A percentile compares a stretch with the other conserved stretches of the same genome.
Evolutionary conservation across 202 grass and related monocot species (phyloP).

Genomic region (Carex arenaria): DNA sequence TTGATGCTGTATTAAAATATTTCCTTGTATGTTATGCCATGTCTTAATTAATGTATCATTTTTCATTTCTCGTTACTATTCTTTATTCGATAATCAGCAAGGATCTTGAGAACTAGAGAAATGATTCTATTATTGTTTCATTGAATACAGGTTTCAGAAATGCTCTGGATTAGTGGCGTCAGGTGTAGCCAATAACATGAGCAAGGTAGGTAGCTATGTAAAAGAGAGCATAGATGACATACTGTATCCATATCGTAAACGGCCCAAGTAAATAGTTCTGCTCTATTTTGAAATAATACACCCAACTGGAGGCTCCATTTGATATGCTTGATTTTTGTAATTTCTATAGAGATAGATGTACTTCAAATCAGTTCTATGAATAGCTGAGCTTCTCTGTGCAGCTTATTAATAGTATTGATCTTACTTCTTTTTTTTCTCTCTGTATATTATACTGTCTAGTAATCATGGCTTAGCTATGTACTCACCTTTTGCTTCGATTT

Average conservation of each 20-base stretch:
- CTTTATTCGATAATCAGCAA: not conserved
- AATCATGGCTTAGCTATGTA: not conserved
- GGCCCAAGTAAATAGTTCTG: conserved; percentile 48
- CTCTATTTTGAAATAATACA: conserved; percentile 4
- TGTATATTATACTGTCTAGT: not conserved
- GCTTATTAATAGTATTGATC: not conserved
- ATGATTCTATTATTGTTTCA: not conserved
- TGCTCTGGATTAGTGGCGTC: conserved; percentile 80
- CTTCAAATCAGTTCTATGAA: not conserved
- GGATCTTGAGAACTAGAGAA: not conserved
- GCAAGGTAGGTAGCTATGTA: conserved; percentile 51
- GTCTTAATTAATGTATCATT: not conserved
- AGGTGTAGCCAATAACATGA: conserved; percentile 65
- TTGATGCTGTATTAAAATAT: not conserved
- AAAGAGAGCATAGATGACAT: conserved; percentile 81
- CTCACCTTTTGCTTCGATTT: not conserved
- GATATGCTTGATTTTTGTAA: not conserved
- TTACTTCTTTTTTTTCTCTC: not conserved
- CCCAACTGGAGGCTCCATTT: conserved; percentile 12
- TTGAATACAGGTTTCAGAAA: conserved; percentile 59
- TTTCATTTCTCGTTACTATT: not conserved
- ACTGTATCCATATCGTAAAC: conserved; percentile 57
- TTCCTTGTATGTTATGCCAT: not conserved
- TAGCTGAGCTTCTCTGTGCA: not conserved
- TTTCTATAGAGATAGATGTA: not conserved